phyloP scores from a whole-genome alignment of 768 basidiomycete species.

The Suillus subalutaceus region DNA sequence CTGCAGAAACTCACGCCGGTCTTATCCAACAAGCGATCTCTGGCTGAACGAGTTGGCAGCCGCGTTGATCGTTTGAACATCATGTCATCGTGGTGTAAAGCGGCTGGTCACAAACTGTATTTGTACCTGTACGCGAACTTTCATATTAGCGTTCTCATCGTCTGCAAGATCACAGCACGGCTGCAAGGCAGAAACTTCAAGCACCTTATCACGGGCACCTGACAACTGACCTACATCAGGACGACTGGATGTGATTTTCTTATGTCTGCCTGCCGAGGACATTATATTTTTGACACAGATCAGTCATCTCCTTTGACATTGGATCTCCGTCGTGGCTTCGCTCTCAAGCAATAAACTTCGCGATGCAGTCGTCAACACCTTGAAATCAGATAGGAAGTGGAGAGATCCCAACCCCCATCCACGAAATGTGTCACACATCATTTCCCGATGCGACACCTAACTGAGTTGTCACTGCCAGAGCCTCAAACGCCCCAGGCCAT shows the following conservation, averaged over 20 bases:
- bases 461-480: too few relatives aligned
- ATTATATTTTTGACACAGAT: constrained; percentile 44
- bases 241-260: constrained; percentile 39
- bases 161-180: neutral
- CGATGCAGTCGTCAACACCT: too few relatives aligned
- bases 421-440: too few relatives aligned
- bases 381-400: too few relatives aligned
- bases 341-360: constrained; percentile 55
- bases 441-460: too few relatives aligned
- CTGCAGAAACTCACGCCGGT: neutral
- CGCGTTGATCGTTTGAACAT: neutral
- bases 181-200: neutral
- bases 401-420: too few relatives aligned
- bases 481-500: too few relatives aligned
- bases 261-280: constrained; percentile 39
- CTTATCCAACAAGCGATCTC: neutral
- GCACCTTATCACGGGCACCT: constrained; percentile 14
- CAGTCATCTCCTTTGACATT: constrained; percentile 32
- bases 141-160: neutral
- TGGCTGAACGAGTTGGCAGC: neutral
- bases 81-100: neutral
- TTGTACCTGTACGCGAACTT: neutral
- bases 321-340: constrained; percentile 49
- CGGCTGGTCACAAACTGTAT: neutral
- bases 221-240: constrained; percentile 43